A percentile compares a stretch with the other conserved stretches of the same genome.
Evolutionary conservation across 1,284 basidiomycete species (phyloP).

Genomic region (Ganoderma resinaceum): DNA sequence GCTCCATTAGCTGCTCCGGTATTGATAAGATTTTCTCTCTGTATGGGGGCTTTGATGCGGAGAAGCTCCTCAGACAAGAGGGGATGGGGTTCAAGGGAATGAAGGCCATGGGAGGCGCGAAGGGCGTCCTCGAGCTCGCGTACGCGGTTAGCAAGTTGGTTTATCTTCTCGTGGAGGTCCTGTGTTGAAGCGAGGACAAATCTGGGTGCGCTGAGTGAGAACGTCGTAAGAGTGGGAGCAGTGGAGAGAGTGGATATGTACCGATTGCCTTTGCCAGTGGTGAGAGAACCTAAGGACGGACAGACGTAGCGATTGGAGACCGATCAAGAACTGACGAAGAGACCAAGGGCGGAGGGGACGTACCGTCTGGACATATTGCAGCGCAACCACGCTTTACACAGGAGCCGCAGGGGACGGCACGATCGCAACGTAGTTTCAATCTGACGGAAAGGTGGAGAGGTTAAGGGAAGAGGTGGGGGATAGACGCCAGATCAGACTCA

Average conservation of each 20-base stretch:
- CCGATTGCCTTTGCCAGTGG: slow-evolving; percentile 84
- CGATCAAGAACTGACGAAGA: slow-evolving; percentile 13
- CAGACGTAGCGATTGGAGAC: slow-evolving; percentile 6
- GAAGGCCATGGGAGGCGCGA: slow-evolving; percentile 60
- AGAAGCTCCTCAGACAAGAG: slow-evolving; percentile 74
- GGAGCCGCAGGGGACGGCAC: slow-evolving; percentile 68
- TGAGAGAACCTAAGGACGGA: slow-evolving; percentile 62
- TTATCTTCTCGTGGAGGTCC: slow-evolving; percentile 83
- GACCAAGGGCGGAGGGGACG: slow-evolving; percentile 26
- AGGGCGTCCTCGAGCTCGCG: slow-evolving; percentile 81
- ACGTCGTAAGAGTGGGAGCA: slow-evolving; percentile 18
- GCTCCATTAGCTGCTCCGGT: slow-evolving; percentile 29
- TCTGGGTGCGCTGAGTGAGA: slow-evolving; percentile 45
- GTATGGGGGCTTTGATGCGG: slow-evolving; percentile 74
- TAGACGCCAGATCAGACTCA: slow-evolving; percentile 35
- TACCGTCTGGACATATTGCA: slow-evolving; percentile 69
- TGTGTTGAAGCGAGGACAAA: slow-evolving; percentile 84
- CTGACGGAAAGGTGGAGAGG: slow-evolving; percentile 41
- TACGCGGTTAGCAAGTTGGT: slow-evolving; percentile 74
- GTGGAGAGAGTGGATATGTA: slow-evolving; percentile 38
- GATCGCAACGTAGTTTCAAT: slow-evolving; percentile 79
- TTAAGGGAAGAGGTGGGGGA: slow-evolving; percentile 8
- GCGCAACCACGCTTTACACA: slow-evolving; percentile 76
- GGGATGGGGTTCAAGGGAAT: slow-evolving; percentile 70
- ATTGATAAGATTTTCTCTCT: slow-evolving; percentile 56